These are phyloP conservation scores for Coix lacrymajobi DNA, from an alignment of 176 grass and related monocot species.

Conservation along the genomic window DNA sequence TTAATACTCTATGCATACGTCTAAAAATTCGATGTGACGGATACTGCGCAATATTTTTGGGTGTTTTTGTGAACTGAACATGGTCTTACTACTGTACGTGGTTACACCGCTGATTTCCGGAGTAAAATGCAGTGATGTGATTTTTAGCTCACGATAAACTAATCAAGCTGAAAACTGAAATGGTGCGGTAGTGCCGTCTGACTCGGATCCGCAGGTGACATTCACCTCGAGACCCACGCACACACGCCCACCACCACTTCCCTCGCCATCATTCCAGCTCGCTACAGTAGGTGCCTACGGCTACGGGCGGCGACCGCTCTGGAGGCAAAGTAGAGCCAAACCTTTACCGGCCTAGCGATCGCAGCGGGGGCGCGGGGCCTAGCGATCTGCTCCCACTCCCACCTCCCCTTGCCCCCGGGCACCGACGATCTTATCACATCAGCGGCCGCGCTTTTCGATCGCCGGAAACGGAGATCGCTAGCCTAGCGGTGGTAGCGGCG, in stretches of 20 bases:
- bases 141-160: too few relatives aligned
- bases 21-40: too few relatives aligned
- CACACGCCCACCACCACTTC: not conserved
- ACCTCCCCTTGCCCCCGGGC: not conserved
- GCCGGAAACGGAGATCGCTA: not conserved
- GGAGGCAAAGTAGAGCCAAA: not conserved
- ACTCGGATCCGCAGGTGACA: not conserved
- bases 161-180: not conserved
- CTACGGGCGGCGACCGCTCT: not conserved
- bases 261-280: not conserved
- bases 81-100: too few relatives aligned
- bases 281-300: not conserved
- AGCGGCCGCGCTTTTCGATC: conserved; percentile 16
- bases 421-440: conserved; percentile 9
- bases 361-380: too few relatives aligned
- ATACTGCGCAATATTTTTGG: too few relatives aligned
- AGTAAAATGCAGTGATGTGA: too few relatives aligned
- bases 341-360: not conserved
- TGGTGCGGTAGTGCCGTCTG: not conserved
- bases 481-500: not conserved
- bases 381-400: not conserved
- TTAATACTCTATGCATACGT: too few relatives aligned
- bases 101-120: too few relatives aligned
- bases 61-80: too few relatives aligned
- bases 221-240: not conserved